Percentiles rank a stretch among this genome's conserved stretches.
phyloP scores from a whole-genome alignment of 2,329 filamentous ascomycete genomes.

The Cordyceps farinosa region DNA sequence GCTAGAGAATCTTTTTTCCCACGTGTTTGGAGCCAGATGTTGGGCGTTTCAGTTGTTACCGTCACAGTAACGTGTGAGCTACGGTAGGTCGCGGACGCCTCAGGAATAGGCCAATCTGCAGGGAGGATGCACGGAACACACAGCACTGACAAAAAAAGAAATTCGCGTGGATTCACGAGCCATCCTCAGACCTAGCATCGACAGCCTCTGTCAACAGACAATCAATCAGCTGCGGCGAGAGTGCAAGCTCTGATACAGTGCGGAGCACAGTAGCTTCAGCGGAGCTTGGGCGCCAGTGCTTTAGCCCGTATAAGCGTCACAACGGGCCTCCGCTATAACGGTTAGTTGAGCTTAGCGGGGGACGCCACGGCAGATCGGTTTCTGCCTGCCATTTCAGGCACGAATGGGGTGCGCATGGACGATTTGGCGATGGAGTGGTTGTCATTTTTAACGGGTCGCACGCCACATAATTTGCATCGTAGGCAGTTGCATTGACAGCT shows the following conservation, averaged over 20 bases:
- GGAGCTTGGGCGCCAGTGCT: not conserved
- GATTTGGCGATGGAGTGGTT: not conserved
- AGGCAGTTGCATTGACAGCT: too few relatives aligned
- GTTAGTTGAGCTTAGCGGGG: slow-evolving; percentile 18
- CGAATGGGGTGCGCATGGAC: not conserved
- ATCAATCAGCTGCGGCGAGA: not conserved
- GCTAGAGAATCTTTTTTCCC: slow-evolving; percentile 7
- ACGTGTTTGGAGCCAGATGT: not conserved
- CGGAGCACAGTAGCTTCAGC: not conserved
- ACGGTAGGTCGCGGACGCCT: not conserved
- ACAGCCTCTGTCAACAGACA: not conserved
- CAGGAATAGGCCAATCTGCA: not conserved
- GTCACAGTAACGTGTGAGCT: not conserved
- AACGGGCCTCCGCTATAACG: slow-evolving; percentile 13
- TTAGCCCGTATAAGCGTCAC: slow-evolving; percentile 6
- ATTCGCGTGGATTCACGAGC: not conserved
- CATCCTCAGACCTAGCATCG: not conserved
- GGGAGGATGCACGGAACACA: not conserved
- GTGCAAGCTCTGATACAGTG: slow-evolving; percentile 11
- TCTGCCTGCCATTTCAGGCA: not conserved
- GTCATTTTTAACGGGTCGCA: not conserved
- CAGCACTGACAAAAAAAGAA: not conserved
- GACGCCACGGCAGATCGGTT: not conserved
- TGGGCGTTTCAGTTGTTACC: not conserved
- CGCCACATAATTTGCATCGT: not conserved